Base-by-base conservation (phyloP, 805 yeast genomes). In the Starmerella khaoyaiensis region DNA sequence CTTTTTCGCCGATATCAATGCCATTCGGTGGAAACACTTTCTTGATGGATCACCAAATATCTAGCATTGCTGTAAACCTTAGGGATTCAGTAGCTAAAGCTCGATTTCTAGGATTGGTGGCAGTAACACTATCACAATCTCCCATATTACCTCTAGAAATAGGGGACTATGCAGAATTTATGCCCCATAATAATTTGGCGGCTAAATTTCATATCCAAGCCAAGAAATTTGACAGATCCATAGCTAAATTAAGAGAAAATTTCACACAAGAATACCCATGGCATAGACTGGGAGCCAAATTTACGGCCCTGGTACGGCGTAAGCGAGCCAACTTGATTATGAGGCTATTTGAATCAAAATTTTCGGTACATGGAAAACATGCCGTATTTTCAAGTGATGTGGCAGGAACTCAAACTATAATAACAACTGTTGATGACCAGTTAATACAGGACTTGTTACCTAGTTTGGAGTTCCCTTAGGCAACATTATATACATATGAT, bases 181-280 rank as follows among this genome's bases (percentile, higher is more conserved):
- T 31, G 11, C 10, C 19, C 11, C 22, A 25, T 16, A 30, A 7
- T 4, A 5, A 5, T 11, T 11, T 17, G 6, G 33, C 37, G 6
- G 8, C 8, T 12, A 18, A 17, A 16, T 23, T 33, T 12, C 9
- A 6, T 4, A 17, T 3, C 2, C 27, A n/a, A 18, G 36, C 43
- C 8, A 12, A 29, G 4, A 16, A n/a, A 9, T 38, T 39, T 20
- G 48, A 44, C 18, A 14, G 6, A 11, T 15, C 11, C 9, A 16
- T 41, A 5, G 37, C 24, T 8, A n/a, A 4, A 7, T 28, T 34
- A 17, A 7, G 27, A n/a, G 15, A 21, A 19, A 33, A 28, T 28
- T 39, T 42, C 33, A 40, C 43, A 1, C 21, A 21, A 8, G 50
- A 46, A 33, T 37, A 31, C 27, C 48, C 50, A 8, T 46, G 50